Base-by-base conservation (phyloP, 192 early-diverging fungal genomes). In the Haplosporangium gracile region DNA sequence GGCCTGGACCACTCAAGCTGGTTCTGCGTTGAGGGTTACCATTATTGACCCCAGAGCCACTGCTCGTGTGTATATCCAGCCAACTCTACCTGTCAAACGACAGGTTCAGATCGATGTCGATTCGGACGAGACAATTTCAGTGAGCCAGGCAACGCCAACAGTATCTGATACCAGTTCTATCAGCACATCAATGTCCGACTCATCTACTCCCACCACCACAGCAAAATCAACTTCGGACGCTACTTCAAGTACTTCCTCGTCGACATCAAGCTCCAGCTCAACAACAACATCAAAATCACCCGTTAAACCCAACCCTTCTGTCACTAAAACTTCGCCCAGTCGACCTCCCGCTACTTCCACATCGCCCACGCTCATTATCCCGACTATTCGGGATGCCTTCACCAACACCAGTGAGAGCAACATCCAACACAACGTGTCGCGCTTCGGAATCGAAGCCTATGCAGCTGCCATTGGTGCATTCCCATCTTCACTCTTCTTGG, bases 391-490 rank as follows among this genome's bases (percentile, higher is more conserved):
- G 32, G 79, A 77, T 42, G 75, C 84, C 0, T 86, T 86, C 65
- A 75, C 34, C 3, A 78, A 86, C 51, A 77, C 36, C 1, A 79
- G 51, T 43, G 60, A 6, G 36, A 43, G 32, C 29, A 60, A 68
- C 11, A 43, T 69, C 18, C 78, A 76, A 20, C 55, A 80, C 70
- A 85, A 85, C 36, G 70, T 77, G 20, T 85, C 84, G 34, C 68
- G 79, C 5, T 86, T 86, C 42, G 84, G 84, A 5, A 60, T 86
- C 8, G 84, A 86, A 42, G 29, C 84, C n/a, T 86, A 86, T 53
- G 79, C 79, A 10, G 84, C 84, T 5, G 84, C 84, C 45, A 81
- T 86, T 29, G 79, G 79, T 7, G 84, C 84, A 0, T 80, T 76
- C 26, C 84, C 84, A 20, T 74, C 79, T 5, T 7, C 77, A 26